A percentile compares a stretch with the other conserved stretches of the same genome.
phyloP scores from a whole-genome alignment of 495 filamentous ascomycete genomes.

The Lasiosphaeriaceae sp. region DNA sequence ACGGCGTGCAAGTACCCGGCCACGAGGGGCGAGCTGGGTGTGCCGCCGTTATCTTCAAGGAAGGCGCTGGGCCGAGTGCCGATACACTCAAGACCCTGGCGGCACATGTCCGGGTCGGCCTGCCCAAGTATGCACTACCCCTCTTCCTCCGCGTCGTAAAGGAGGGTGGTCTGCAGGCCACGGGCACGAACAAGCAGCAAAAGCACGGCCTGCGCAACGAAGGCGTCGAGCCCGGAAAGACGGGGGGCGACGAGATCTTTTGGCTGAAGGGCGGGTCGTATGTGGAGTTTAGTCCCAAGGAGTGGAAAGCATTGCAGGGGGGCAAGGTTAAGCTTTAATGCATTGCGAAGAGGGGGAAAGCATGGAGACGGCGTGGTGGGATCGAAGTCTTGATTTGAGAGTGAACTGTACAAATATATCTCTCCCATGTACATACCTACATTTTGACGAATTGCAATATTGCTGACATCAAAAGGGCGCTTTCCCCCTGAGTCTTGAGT shows the following conservation, averaged over 20 bases:
- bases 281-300: conserved; percentile 57
- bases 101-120: conserved; percentile 45
- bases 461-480: too few species aligned
- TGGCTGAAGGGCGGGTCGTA: conserved; percentile 63
- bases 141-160: conserved; percentile 68
- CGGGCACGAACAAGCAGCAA: conserved; percentile 86
- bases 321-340: conserved; percentile 67
- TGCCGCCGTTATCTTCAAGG: conserved; percentile 60
- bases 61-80: conserved; percentile 30
- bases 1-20: conserved; percentile 75
- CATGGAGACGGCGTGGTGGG: too few species aligned
- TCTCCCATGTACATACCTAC: too few species aligned
- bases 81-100: conserved; percentile 56
- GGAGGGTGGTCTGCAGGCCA: conserved; percentile 52
- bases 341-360: background rate
- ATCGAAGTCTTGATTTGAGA: too few species aligned
- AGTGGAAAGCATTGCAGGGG: conserved; percentile 64
- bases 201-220: conserved; percentile 66
- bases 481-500: too few species aligned
- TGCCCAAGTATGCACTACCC: conserved; percentile 75
- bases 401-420: too few species aligned
- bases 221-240: conserved; percentile 65
- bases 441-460: too few species aligned
- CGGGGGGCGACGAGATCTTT: conserved; percentile 60
- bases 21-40: conserved; percentile 89